These are phyloP conservation scores for Coniochaeta hoffmannii DNA, from an alignment of 2,329 filamentous ascomycete species.

Conservation along the genomic window DNA sequence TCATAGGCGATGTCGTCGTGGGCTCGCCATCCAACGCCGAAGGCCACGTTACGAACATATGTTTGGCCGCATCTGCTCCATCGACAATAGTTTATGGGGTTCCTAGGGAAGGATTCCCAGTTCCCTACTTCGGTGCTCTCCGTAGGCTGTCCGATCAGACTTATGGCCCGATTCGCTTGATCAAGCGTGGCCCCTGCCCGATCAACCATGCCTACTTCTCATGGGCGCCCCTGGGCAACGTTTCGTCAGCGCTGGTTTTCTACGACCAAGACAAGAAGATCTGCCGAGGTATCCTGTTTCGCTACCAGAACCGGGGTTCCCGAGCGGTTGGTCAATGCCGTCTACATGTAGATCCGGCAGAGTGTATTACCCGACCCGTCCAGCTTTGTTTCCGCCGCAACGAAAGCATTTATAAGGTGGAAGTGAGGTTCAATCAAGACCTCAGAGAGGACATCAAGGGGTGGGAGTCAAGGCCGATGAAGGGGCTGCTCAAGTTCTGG, in stretches of 20 bases:
- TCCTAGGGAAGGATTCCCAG: neutral
- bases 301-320: slow-evolving; percentile 5
- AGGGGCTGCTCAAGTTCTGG: slow-evolving; percentile 6
- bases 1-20: neutral
- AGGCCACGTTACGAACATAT: neutral
- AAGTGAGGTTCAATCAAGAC: slow-evolving; percentile 5
- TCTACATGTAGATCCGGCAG: slow-evolving; percentile 4
- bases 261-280: neutral
- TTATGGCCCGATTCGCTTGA: neutral
- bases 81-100: neutral
- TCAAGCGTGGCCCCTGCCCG: neutral
- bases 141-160: neutral
- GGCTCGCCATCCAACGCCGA: neutral
- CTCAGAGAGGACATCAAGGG: neutral
- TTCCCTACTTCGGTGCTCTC: neutral
- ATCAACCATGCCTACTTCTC: neutral
- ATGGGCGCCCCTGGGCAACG: neutral
- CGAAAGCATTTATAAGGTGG: neutral
- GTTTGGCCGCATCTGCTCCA: neutral
- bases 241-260: neutral
- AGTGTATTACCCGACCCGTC: neutral
- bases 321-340: slow-evolving; percentile 8
- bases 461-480: slow-evolving; percentile 4
- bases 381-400: neutral
- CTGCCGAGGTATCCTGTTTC: slow-evolving; percentile 6